phyloP scores from a whole-genome alignment of 352 stramenopile species.

The Hyaloperonospora brassicae region DNA sequence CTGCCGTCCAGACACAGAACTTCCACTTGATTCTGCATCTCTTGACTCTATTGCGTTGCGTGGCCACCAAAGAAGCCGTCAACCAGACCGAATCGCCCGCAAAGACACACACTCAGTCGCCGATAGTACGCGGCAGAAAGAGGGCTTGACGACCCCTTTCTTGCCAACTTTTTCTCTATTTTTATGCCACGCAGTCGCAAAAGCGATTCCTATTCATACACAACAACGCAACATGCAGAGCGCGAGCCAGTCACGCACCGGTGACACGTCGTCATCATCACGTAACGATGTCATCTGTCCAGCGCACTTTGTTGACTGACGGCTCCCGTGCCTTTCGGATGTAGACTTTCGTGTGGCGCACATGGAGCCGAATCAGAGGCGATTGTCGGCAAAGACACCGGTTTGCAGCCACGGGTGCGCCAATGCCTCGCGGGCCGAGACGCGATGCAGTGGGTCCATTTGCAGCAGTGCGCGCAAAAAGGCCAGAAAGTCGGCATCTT shows the following conservation, averaged over 20 bases:
- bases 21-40: conserved; percentile 30
- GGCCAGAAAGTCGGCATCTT: conserved; percentile 50
- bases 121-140: conserved; percentile 2
- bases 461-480: conserved; percentile 62
- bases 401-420: conserved; percentile 56
- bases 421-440: conserved; percentile 50
- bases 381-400: conserved; percentile 51
- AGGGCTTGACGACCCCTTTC: neutral
- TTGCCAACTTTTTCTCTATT: conserved; percentile 12
- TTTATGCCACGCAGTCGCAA: conserved; percentile 1
- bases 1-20: conserved; percentile 12
- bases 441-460: conserved; percentile 48
- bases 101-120: conserved; percentile 10
- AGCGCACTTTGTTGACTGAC: conserved; percentile 6
- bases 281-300: conserved; percentile 11
- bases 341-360: conserved; percentile 3
- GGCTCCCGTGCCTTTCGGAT: neutral
- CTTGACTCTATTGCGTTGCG: conserved; percentile 15
- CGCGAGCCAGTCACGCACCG: conserved; percentile 12
- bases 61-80: conserved; percentile 2
- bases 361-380: conserved; percentile 20
- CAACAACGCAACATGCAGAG: conserved; percentile 8
- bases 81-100: no score
- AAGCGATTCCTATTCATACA: neutral
- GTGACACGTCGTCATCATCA: conserved; percentile 11